Conservation (phyloP, 2,329 filamentous ascomycete genomes). For the Alternaria gansuensis region DNA sequence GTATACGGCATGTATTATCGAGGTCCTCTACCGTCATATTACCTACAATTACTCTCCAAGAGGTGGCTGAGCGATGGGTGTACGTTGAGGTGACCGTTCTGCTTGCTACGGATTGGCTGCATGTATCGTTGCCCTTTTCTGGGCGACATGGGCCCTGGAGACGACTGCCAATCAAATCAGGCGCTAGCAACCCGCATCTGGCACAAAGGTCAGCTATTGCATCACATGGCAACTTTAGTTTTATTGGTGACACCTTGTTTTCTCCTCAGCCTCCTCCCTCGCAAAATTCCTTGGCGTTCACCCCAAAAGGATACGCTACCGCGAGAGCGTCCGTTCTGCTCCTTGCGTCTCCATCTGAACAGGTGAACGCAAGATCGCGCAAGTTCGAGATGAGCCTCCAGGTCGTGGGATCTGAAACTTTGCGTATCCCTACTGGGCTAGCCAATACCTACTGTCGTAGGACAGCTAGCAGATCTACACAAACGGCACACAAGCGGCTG, state of each 20-base stretch:
- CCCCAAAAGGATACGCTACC: background rate
- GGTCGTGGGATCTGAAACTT: background rate
- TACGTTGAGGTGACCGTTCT: background rate
- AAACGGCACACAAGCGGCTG: conserved; percentile 5
- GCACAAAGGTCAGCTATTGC: conserved; percentile 10
- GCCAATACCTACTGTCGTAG: background rate
- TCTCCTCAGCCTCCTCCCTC: background rate
- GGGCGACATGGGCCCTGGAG: background rate
- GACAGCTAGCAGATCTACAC: background rate
- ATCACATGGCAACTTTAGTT: conserved; percentile 8
- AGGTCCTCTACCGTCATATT: conserved; percentile 1
- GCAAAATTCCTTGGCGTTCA: background rate
- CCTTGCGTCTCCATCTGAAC: background rate
- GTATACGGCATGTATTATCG: background rate
- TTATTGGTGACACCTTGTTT: conserved; percentile 5
- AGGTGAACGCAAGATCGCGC: background rate
- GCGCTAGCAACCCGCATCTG: background rate
- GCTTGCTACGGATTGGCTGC: background rate
- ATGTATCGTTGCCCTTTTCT: background rate
- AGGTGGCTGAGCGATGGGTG: background rate
- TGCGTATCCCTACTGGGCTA: background rate
- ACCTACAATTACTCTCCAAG: background rate
- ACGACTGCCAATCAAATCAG: background rate
- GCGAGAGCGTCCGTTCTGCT: background rate
- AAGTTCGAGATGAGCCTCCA: background rate